phyloP scores from a whole-genome alignment of 768 basidiomycete genomes.

The Amanita inopinata region DNA sequence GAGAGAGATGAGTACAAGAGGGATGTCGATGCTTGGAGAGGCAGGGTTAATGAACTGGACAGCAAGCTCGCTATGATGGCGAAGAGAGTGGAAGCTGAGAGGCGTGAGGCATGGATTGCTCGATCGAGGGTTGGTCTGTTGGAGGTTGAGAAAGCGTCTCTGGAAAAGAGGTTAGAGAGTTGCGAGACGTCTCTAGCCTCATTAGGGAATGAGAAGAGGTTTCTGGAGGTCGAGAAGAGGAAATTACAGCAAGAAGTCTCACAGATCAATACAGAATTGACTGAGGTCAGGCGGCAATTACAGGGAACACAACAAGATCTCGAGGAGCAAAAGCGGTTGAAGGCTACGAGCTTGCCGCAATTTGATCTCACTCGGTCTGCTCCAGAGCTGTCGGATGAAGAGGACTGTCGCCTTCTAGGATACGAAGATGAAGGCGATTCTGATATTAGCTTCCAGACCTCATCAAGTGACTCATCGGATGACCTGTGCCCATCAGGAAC shows the following conservation, averaged over 20 bases:
- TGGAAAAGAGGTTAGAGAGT: conserved; percentile 39
- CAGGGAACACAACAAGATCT: conserved; percentile 10
- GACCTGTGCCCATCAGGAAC: conserved; percentile 28
- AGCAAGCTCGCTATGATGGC: conserved; percentile 55
- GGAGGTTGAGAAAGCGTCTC: conserved; percentile 54
- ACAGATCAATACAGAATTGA: conserved; percentile 33
- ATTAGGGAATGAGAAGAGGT: conserved; percentile 20
- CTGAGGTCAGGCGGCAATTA: conserved; percentile 22
- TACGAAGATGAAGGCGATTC: conserved; percentile 69
- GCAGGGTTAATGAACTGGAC: conserved; percentile 68
- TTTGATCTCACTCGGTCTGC: too few relatives aligned
- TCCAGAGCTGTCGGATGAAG: conserved; percentile 31
- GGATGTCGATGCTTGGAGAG: conserved; percentile 84
- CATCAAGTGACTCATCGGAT: conserved; percentile 45
- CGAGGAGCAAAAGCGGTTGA: conserved; percentile 18
- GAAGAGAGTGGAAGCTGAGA: conserved; percentile 65
- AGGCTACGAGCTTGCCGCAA: conserved; percentile 41
- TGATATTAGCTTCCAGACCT: conserved; percentile 37
- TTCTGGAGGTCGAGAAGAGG: conserved; percentile 18
- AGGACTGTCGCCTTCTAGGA: conserved; percentile 21
- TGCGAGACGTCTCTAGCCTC: conserved; percentile 21
- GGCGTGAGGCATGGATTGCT: conserved; percentile 78
- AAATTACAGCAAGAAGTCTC: conserved; percentile 26
- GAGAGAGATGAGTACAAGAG: conserved; percentile 85
- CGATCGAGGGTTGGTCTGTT: conserved; percentile 58